Evolutionary conservation across 139 green algal species (phyloP).

Genomic region (Chlamydomonas eustigma): DNA sequence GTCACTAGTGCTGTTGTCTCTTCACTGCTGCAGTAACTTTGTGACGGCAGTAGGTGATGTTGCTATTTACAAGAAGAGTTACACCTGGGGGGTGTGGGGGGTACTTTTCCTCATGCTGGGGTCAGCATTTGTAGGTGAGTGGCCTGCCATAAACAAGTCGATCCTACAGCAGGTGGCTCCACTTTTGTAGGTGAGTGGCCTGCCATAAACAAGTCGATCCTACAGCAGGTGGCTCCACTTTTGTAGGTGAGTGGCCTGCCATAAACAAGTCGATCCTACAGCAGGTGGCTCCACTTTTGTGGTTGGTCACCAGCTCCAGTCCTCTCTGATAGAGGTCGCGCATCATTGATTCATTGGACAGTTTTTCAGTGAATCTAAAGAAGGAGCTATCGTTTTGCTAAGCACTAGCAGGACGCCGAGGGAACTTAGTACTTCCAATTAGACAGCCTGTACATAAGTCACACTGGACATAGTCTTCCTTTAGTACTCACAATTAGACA

Average conservation of each 20-base stretch:
- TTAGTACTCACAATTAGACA: too few species aligned
- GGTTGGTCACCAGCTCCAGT: too few species aligned
- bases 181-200: constrained; percentile 74
- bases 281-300: constrained; percentile 71
- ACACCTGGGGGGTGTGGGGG: constrained; percentile 56
- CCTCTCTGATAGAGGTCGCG: too few species aligned
- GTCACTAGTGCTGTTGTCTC: too few species aligned
- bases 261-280: constrained; percentile 73
- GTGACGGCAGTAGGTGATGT: constrained; percentile 79
- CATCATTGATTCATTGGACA: too few species aligned
- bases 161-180: too few species aligned
- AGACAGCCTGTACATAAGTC: too few species aligned
- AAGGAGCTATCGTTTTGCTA: too few species aligned
- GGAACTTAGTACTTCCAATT: too few species aligned
- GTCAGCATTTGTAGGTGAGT: constrained; percentile 72
- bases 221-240: constrained; percentile 67
- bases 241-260: constrained; percentile 79
- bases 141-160: constrained; percentile 81
- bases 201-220: constrained; percentile 78
- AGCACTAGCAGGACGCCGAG: too few species aligned
- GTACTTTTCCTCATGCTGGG: constrained; percentile 75
- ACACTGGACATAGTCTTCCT: too few species aligned
- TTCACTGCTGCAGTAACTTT: constrained; percentile 91
- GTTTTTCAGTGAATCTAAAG: too few species aligned
- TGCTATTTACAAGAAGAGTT: constrained; percentile 63